phyloP scores from a whole-genome alignment of 2,329 filamentous ascomycete species.

The Penicillium sumatraense region DNA sequence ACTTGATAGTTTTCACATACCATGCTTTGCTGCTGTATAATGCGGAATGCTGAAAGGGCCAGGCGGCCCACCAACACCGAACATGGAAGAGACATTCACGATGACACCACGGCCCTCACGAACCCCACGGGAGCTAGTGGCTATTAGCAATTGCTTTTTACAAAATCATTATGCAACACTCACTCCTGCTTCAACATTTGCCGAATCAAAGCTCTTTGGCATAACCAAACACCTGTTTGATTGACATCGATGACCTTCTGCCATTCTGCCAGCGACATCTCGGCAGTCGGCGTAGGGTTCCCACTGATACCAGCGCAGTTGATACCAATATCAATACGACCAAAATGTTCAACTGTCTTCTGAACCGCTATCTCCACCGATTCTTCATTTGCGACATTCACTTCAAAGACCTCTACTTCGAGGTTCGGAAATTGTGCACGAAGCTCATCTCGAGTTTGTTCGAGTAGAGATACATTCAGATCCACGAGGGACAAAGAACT shows the following conservation, averaged over 20 bases:
- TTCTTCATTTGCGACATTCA: constrained; percentile 53
- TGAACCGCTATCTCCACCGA: constrained; percentile 52
- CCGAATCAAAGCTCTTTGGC: constrained; percentile 55
- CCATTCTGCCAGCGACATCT: constrained; percentile 55
- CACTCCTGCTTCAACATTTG: constrained; percentile 34
- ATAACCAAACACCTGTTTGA: constrained; percentile 62
- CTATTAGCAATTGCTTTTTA: neutral
- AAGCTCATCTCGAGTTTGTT: constrained; percentile 34
- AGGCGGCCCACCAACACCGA: constrained; percentile 23
- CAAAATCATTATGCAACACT: neutral
- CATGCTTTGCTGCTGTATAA: constrained; percentile 32
- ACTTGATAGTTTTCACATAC: constrained; percentile 16
- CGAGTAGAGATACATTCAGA: constrained; percentile 47
- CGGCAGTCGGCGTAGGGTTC: constrained; percentile 48
- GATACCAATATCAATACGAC: constrained; percentile 60
- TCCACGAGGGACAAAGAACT: constrained; percentile 56
- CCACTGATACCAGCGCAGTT: constrained; percentile 61
- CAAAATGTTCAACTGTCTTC: constrained; percentile 51
- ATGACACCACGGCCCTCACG: constrained; percentile 29
- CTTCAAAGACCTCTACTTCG: constrained; percentile 44
- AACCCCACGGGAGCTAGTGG: constrained; percentile 13
- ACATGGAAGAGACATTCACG: constrained; percentile 31
- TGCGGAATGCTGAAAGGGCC: constrained; percentile 17
- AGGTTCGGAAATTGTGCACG: constrained; percentile 45
- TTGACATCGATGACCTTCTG: constrained; percentile 57